These are phyloP conservation scores for Gastrodia elata DNA, from an alignment of 106 monocot genomes.

Conservation along the genomic window DNA sequence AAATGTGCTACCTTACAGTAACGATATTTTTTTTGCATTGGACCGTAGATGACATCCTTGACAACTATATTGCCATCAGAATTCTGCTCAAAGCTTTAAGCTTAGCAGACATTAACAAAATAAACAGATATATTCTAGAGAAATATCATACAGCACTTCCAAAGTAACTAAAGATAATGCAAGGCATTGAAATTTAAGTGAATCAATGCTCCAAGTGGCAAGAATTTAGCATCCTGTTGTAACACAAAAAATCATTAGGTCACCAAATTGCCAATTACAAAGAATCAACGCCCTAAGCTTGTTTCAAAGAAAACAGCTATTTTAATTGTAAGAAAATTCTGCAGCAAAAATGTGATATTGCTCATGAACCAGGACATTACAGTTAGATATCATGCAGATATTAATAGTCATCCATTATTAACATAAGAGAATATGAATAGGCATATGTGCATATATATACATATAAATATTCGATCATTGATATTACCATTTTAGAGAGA, in stretches of 20 bases:
- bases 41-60: constrained; percentile 73
- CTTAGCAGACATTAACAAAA: not conserved
- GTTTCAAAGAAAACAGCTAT: not conserved
- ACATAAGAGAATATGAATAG: not conserved
- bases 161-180: not conserved
- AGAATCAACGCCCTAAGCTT: not conserved
- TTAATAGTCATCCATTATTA: not conserved
- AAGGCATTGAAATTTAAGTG: not conserved
- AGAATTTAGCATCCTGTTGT: not conserved
- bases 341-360: not conserved
- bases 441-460: not conserved
- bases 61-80: constrained; percentile 78
- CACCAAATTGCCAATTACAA: not conserved
- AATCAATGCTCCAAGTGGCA: not conserved
- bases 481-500: constrained; percentile 54
- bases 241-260: not conserved
- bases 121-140: not conserved
- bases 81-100: constrained; percentile 25
- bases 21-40: constrained; percentile 66
- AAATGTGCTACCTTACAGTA: constrained; percentile 73
- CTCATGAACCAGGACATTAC: not conserved
- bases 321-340: not conserved
- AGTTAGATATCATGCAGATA: not conserved
- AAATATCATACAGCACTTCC: not conserved
- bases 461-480: not conserved